Percentiles rank a stretch among this genome's conserved stretches.
phyloP scores from a whole-genome alignment of 208 protist genomes.

The Trypanosoma rangeli region DNA sequence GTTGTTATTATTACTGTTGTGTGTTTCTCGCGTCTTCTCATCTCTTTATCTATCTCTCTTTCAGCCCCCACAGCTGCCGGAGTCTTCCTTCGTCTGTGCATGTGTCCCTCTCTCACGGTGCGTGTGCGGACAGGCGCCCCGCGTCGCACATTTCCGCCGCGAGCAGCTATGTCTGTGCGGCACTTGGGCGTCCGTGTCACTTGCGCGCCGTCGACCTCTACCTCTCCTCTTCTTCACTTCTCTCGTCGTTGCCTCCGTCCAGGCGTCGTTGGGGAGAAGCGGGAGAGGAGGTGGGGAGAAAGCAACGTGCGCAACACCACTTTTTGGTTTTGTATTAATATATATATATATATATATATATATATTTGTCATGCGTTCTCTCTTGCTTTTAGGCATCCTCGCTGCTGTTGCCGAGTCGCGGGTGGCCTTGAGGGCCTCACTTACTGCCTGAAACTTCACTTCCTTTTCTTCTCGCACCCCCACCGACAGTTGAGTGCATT shows the following conservation, averaged over 20 bases:
- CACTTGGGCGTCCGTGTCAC: no score
- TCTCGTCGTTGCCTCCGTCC: no score
- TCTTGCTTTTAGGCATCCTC: neutral
- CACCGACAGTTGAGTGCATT: neutral
- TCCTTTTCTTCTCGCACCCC: neutral
- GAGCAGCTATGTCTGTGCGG: no score
- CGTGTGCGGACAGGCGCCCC: no score
- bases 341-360: no score
- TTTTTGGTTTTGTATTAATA: no score
- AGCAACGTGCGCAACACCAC: neutral
- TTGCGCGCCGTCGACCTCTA: no score
- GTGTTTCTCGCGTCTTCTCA: neutral
- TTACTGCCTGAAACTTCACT: neutral
- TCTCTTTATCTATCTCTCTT: neutral
- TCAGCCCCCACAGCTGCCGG: neutral
- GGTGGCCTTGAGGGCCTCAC: neutral
- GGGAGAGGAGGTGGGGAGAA: neutral
- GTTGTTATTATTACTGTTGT: neutral
- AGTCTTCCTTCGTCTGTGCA: neutral
- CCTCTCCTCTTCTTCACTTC: no score
- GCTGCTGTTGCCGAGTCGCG: neutral
- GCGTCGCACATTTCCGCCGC: no score
- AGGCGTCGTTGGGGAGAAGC: neutral
- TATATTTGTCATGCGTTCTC: slow-evolving; percentile 3
- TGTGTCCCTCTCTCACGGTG: neutral